Evolutionary conservation across 108 stramenopile genomes (phyloP), one percentile per base, ranked within the genome.

Genomic region (Bacterosira constricta): DNA sequence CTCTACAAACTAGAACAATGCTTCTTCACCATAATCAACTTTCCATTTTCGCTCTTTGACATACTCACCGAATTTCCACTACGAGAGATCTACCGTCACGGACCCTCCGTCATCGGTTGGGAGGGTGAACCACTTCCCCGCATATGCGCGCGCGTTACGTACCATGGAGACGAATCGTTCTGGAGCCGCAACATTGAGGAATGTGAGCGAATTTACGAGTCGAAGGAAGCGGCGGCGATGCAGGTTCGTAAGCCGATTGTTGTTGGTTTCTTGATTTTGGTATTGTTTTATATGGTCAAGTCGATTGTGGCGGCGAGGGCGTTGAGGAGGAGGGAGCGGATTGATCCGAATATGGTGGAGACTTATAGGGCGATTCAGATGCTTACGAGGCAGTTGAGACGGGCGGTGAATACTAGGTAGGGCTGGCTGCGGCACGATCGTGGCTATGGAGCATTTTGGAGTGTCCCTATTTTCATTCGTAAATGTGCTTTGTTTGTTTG

Each of bases 171-270:
- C 32, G 73, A 74, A 26, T 69, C 50, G 4, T 87, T 87, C 49
- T 90, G 88, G 88, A 58, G 25, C 10, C 83, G 83, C 41, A 83
- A 90, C 50, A 52, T 82, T n/a, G 80, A 78, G 18, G 85, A 87
- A 54, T 87, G 86, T 47, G 61, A 84, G 15, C 32, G 54, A 15
- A 81, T 87, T 37, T 87, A 76, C 52, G 44, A 38, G 15, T 66
- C 75, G 15, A 87, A 87, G 37, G 85, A 90, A 73, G 71, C 76
- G 32, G 84, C 83, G 27, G 85, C 73, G 17, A 70, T 84, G 58
- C 65, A 76, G 3, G 31, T 84, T n/a, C 66, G 66, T 9, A 71
- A 83, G 9, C 86, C 89, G 0, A 23, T 87, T 20, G 42, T 81
- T 41, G 21, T 72, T 5, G 15, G 64, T 11, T 41, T 79, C 10